phyloP scores from a whole-genome alignment of 495 filamentous ascomycete genomes.

The Evernia prunastri region DNA sequence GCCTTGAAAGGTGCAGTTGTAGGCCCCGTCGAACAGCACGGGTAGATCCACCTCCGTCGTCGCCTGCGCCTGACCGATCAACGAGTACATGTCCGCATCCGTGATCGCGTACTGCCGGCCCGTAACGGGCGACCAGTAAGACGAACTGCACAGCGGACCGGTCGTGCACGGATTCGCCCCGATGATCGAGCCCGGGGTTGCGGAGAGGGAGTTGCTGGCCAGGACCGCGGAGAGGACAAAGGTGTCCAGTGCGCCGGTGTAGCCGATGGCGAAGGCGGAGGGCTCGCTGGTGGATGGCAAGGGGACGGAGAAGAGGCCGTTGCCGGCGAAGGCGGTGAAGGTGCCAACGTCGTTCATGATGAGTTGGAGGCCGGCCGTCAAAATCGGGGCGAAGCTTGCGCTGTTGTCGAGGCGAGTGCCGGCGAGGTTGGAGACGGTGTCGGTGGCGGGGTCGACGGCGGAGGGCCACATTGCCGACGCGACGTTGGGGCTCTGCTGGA shows the following conservation, averaged over 20 bases:
- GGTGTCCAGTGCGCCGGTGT: not conserved
- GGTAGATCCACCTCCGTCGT: not conserved
- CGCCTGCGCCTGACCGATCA: not conserved
- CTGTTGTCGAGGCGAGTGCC: not conserved
- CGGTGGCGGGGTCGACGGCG: not conserved
- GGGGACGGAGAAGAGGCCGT: not conserved
- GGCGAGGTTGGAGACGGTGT: not conserved
- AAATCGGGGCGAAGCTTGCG: not conserved
- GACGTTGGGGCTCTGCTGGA: not conserved
- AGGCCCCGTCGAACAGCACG: not conserved
- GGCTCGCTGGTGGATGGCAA: not conserved
- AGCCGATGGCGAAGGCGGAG: not conserved
- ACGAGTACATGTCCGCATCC: not conserved
- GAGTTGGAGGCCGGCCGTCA: not conserved
- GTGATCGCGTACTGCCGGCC: not conserved
- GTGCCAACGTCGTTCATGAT: constrained; percentile 3
- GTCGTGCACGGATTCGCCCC: not conserved
- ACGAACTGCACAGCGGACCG: not conserved
- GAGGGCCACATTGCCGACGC: not conserved
- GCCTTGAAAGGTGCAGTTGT: not conserved
- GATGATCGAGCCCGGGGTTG: not conserved
- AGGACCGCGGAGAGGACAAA: not conserved
- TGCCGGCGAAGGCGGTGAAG: constrained; percentile 4
- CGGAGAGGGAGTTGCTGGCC: not conserved
- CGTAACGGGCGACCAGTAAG: constrained; percentile 2